Evolutionary conservation across 2,329 filamentous ascomycete genomes (phyloP).

Genomic region (Apiospora pterosperma): DNA sequence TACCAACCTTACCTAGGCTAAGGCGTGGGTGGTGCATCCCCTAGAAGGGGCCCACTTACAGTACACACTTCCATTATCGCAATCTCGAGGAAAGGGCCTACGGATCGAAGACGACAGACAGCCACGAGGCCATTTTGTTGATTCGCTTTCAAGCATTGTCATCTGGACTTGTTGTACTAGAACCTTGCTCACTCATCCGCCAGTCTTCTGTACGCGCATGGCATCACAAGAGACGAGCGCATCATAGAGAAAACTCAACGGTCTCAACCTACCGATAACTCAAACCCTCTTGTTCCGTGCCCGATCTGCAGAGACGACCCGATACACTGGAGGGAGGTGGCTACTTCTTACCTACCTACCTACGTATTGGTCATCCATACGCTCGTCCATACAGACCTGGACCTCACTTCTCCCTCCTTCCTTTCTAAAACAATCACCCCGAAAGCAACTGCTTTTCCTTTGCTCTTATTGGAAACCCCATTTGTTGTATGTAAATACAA

Average conservation of each 20-base stretch:
- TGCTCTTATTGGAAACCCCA: not conserved
- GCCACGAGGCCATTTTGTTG: not conserved
- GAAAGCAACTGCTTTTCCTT: not conserved
- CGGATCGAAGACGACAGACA: not conserved
- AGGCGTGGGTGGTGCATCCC: conserved; percentile 2
- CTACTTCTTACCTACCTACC: too few relatives aligned
- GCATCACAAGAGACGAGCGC: not conserved
- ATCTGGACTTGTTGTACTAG: not conserved
- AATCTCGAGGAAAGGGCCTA: conserved; percentile 1
- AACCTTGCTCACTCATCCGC: not conserved
- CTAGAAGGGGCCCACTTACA: not conserved
- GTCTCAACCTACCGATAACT: conserved; percentile 1
- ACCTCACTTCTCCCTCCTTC: not conserved
- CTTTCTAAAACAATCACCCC: not conserved
- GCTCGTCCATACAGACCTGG: not conserved
- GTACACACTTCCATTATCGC: conserved; percentile 3
- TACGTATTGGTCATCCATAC: not conserved
- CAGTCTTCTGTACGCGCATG: conserved; percentile 2
- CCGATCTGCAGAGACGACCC: conserved; percentile 1
- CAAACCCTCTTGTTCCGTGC: conserved; percentile 1
- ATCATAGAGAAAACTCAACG: conserved; percentile 1
- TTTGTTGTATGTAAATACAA: not conserved
- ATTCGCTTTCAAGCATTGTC: not conserved
- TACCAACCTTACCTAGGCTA: not conserved
- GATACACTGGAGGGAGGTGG: conserved; percentile 1